A percentile compares a stretch with the other conserved stretches of the same genome.
These are phyloP conservation scores for Leccinum subatratum DNA, from an alignment of 1,284 basidiomycete species.

Conservation along the genomic window DNA sequence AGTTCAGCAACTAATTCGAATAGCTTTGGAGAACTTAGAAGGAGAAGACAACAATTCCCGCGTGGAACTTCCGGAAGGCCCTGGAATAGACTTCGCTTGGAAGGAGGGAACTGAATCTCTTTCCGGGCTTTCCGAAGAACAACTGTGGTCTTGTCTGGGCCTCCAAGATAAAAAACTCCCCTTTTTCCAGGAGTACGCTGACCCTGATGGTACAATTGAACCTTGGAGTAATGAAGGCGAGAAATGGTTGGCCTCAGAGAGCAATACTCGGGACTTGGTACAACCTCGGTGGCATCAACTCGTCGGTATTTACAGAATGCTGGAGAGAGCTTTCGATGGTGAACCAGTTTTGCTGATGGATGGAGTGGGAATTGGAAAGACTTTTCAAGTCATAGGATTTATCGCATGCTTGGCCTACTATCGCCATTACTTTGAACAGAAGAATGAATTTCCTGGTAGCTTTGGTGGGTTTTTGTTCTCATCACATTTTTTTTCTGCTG, in stretches of 20 bases:
- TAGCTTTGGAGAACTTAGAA: background rate
- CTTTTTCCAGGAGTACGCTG: background rate
- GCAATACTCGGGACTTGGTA: background rate
- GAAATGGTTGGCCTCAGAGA: background rate
- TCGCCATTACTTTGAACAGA: background rate
- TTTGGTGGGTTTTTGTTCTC: background rate
- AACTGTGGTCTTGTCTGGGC: background rate
- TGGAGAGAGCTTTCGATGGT: background rate
- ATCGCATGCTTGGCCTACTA: background rate
- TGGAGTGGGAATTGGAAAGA: background rate
- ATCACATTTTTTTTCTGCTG: background rate
- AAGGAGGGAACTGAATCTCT: background rate
- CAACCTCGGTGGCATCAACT: background rate
- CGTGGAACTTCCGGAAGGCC: background rate
- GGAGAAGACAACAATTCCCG: background rate
- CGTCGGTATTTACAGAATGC: background rate
- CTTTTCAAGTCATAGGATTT: background rate
- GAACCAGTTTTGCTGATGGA: background rate
- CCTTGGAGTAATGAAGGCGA: background rate
- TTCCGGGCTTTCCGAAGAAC: background rate
- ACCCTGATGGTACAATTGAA: background rate
- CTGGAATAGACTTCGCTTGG: background rate
- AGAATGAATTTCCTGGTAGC: background rate
- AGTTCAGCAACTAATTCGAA: background rate
- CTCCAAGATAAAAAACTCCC: background rate